Base-by-base conservation (phyloP, 306 rosid species). In the Senna tora region DNA sequence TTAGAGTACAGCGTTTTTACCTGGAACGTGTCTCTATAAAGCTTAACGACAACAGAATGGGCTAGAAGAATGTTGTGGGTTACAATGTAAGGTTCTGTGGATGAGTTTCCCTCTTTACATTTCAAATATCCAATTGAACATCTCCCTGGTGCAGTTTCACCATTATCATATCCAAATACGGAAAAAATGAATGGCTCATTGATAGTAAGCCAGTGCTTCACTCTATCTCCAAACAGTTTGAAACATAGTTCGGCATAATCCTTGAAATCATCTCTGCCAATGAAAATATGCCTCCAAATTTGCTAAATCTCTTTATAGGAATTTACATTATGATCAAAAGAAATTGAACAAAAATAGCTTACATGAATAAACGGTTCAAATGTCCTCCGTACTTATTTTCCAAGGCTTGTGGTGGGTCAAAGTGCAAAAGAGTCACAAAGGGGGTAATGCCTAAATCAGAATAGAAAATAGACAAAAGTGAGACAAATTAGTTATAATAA, bases 131-230 rank as follows among this genome's bases (percentile, higher is more conserved):
- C 68, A 13, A 52, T 21, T 0, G 85, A 72, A 46, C 85, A 77
- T 36, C 82, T 81, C 0, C 81, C 86, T 5, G 81, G 83, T 38
- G 86, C 58, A 56, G 78, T 57, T 4, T 60, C 22, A 21, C 83
- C 86, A 9, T 51, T 14, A 38, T 67, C 75, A 65, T 74, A 33
- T 11, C 83, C 86, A 20, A 60, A 8, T 14, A 19, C 36, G 3
- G 81, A 75, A 14, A 53, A 6, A 9, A 70, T 17, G 4, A 9
- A 65, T 2, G 83, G 83, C 56, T 82, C 81, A 42, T 82, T 78
- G 34, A 82, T 59, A 32, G 86, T 82, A n/a, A 78, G 12, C 85
- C 85, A 81, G 72, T 72, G 65, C 28, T 76, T 81, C 22, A 81
- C 79, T 45, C 79, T 61, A 30, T 80, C 84, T 50, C 84, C 84